Evolutionary conservation across 306 rosid species (phyloP).

Genomic region (Prunus dulcis): DNA sequence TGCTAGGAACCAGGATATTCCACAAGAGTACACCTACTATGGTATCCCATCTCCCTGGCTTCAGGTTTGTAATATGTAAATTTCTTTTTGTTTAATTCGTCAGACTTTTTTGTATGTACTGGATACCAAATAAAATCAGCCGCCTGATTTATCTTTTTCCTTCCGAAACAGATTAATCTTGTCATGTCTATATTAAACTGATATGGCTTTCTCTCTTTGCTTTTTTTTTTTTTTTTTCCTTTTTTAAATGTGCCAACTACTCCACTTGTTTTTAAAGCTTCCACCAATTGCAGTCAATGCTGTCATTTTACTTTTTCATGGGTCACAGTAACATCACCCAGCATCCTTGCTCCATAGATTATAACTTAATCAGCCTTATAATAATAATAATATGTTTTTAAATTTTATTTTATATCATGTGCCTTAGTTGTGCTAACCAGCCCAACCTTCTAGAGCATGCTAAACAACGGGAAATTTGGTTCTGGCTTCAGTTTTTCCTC

Average conservation of each 20-base stretch:
- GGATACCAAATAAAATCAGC: slow-evolving; percentile 11
- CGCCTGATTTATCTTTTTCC: not conserved
- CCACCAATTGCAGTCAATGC: not conserved
- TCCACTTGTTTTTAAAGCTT: not conserved
- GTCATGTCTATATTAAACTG: not conserved
- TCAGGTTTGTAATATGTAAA: slow-evolving; percentile 66
- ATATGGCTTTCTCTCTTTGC: not conserved
- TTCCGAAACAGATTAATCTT: not conserved
- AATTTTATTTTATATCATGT: not conserved
- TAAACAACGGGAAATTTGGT: not conserved
- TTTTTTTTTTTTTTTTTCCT: not conserved
- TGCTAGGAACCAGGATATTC: slow-evolving; percentile 96
- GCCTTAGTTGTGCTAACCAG: not conserved
- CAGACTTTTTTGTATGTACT: slow-evolving; percentile 15
- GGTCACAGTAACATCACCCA: not conserved
- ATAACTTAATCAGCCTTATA: not conserved
- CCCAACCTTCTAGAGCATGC: not conserved
- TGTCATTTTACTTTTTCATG: not conserved
- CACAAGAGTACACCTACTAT: slow-evolving; percentile 96
- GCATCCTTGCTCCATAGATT: not conserved
- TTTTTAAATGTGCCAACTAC: not conserved
- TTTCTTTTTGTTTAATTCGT: not conserved
- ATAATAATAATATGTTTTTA: not conserved
- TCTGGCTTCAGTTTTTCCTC: not conserved
- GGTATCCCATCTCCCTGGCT: slow-evolving; percentile 99